Percentiles rank a stretch among this genome's conserved stretches.
Conservation (phyloP, 2,329 filamentous ascomycete genomes). For the Hymenoscyphus repandus region DNA sequence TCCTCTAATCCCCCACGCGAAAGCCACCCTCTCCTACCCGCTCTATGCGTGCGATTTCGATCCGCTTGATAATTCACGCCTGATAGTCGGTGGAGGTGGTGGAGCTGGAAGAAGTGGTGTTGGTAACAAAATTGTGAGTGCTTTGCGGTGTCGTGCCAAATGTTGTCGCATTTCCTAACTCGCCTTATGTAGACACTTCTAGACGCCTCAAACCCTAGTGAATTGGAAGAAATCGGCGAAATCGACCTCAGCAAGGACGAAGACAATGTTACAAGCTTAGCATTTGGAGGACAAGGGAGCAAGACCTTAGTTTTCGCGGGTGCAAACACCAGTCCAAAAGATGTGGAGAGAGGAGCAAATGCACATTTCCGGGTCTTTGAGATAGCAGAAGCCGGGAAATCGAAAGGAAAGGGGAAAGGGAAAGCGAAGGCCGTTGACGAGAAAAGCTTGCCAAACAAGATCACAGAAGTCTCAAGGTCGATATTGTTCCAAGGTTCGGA, state of each 20-base stretch:
- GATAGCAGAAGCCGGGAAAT: constrained; percentile 38
- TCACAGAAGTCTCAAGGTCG: constrained; percentile 48
- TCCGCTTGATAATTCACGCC: constrained; percentile 66
- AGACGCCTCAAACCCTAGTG: constrained; percentile 27
- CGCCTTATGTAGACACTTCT: constrained; percentile 29
- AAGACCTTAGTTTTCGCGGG: constrained; percentile 63
- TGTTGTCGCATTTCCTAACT: constrained; percentile 6
- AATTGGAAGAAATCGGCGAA: constrained; percentile 59
- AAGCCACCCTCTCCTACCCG: constrained; percentile 64
- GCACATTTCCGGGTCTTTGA: constrained; percentile 76
- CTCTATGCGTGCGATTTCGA: constrained; percentile 87
- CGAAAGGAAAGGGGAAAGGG: constrained; percentile 28
- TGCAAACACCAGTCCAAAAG: constrained; percentile 73
- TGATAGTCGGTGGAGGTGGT: constrained; percentile 83
- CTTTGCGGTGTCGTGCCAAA: neutral
- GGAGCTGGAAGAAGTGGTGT: constrained; percentile 77
- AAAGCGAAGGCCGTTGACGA: constrained; percentile 30
- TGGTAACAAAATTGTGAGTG: constrained; percentile 75
- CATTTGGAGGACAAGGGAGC: constrained; percentile 57
- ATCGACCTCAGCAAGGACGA: constrained; percentile 76
- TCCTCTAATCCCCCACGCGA: constrained; percentile 28
- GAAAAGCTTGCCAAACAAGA: constrained; percentile 33
- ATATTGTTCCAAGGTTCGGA: constrained; percentile 46
- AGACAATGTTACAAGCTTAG: constrained; percentile 83
- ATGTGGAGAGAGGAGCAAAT: constrained; percentile 72